phyloP scores from a whole-genome alignment of 2,329 filamentous ascomycete genomes.

The Coniella lustricola region DNA sequence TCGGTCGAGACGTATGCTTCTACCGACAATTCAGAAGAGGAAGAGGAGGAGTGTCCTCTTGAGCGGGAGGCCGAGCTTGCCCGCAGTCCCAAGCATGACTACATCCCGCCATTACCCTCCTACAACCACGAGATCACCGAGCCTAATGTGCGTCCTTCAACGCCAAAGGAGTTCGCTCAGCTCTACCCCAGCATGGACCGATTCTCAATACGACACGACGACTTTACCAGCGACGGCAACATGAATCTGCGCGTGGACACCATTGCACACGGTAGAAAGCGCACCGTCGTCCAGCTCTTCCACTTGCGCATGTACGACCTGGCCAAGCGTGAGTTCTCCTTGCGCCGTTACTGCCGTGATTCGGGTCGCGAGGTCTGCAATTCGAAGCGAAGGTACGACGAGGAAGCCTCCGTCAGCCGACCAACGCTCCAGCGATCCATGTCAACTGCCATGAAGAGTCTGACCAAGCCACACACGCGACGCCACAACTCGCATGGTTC shows the following conservation, averaged over 20 bases:
- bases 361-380: constrained; percentile 91
- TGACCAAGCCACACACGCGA: constrained; percentile 27
- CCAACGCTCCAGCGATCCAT: constrained; percentile 40
- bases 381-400: constrained; percentile 63
- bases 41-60: constrained; percentile 47
- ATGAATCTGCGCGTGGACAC: constrained; percentile 94
- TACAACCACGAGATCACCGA: constrained; percentile 57
- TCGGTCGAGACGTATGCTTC: constrained; percentile 80
- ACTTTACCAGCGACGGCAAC: constrained; percentile 84
- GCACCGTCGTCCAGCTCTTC: constrained; percentile 70
- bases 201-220: constrained; percentile 80
- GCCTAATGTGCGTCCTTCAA: constrained; percentile 65
- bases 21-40: constrained; percentile 55
- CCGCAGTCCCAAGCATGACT: constrained; percentile 21
- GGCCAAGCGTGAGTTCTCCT: constrained; percentile 76
- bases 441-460: constrained; percentile 40
- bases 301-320: constrained; percentile 94
- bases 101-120: constrained; percentile 48
- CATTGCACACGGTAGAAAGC: constrained; percentile 57
- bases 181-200: constrained; percentile 82
- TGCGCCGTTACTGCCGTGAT: constrained; percentile 85
- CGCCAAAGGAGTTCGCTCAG: constrained; percentile 71
- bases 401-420: constrained; percentile 38
- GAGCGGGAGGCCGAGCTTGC: constrained; percentile 30
- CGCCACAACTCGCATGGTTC: constrained; percentile 26